Base-by-base conservation (phyloP, 2,329 filamentous ascomycete genomes). In the Sclerotinia sclerotiorum region DNA sequence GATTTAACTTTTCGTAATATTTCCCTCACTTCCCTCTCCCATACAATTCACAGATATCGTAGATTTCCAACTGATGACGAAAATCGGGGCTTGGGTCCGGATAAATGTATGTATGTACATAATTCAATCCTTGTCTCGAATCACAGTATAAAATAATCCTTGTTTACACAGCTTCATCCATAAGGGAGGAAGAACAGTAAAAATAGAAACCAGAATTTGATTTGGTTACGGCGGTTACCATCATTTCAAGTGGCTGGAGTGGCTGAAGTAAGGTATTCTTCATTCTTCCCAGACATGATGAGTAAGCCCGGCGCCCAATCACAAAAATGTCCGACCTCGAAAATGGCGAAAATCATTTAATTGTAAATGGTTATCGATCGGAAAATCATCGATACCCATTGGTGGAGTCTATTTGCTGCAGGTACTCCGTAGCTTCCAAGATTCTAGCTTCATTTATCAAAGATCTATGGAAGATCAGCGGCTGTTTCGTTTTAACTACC, bases 361-460 rank as follows among this genome's bases (percentile, higher is more conserved):
- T 13, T 39, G 19, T 35, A 44, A 1, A 19, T 44, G 15, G 15
- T 11, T 46, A 58, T 58, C n/a, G 24, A 58, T 58, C 56, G 56
- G 54, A 39, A 55, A n/a, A 56, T 56, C 54, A 56, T 56, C 39
- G 13, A 24, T 42, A 21, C 15, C 46, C 46, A 48, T 48, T 57
- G 48, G 58, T 61, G 58, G 58, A 61, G 58, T 61, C 44, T 61
- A 46, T 24, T 44, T 42, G 32, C 55, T 54, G 62, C 62, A 65
- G 62, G 62, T 55, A 65, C 62, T 5, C 35, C 35, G 35, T 35
- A 35, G 35, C 35, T 42, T 42, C 39, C 62, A 32, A 42, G 15
- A 42, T 54, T 54, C 49, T 55, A 48, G 27, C 32, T 56, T 15
- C 32, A 46, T 17, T 27, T 10, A 21, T 29, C n/a, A 29, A 15